These are phyloP conservation scores for Spinacia oleracea DNA, from an alignment of 179 eudicot species.

Conservation along the genomic window DNA sequence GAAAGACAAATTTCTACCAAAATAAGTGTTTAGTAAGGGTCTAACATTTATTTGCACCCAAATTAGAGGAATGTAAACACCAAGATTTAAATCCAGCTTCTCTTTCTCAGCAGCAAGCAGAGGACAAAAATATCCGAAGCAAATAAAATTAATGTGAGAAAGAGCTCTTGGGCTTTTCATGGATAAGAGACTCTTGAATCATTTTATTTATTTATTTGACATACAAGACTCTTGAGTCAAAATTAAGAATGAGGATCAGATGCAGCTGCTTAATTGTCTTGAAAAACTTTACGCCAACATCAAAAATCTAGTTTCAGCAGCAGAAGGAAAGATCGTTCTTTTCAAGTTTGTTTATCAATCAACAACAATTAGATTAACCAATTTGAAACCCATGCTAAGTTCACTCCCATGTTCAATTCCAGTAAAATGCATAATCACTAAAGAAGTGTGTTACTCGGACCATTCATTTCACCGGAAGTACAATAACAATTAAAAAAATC, in stretches of 20 bases:
- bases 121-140: neutral
- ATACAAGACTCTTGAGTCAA: neutral
- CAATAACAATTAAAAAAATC: neutral
- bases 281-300: neutral
- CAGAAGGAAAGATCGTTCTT: neutral
- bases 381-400: neutral
- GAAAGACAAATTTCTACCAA: conserved; percentile 18
- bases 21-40: neutral
- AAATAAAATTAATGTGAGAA: neutral
- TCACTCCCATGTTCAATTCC: neutral
- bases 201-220: neutral
- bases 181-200: too few relatives aligned
- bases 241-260: neutral
- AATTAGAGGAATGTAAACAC: conserved; percentile 11
- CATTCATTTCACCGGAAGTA: neutral
- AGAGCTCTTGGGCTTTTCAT: neutral
- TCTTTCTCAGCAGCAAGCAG: conserved; percentile 5
- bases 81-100: neutral
- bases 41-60: conserved; percentile 16
- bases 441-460: neutral
- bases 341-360: neutral
- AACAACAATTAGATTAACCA: neutral
- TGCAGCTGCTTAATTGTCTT: neutral
- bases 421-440: neutral
- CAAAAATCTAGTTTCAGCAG: neutral